phyloP scores from a whole-genome alignment of 768 basidiomycete species.

The Phaeotremella skinneri region DNA sequence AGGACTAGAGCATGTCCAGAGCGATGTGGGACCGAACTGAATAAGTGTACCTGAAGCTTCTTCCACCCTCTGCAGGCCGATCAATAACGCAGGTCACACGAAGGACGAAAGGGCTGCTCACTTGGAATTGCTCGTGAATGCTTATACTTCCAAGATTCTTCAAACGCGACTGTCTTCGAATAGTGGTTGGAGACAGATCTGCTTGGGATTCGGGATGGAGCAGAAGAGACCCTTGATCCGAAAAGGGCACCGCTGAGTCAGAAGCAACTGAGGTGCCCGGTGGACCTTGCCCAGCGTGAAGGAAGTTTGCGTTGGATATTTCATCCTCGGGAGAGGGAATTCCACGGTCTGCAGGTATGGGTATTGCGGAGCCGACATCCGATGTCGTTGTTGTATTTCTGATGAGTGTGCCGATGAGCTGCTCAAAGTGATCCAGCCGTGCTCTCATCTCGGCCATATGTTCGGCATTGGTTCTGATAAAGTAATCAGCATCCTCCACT shows the following conservation, averaged over 20 bases:
- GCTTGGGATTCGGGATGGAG: not conserved
- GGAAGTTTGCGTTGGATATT: not conserved
- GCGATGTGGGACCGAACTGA: conserved; percentile 25
- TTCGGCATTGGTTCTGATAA: conserved; percentile 18
- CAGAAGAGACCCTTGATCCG: not conserved
- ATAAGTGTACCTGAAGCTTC: conserved; percentile 20
- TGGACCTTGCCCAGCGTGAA: not conserved
- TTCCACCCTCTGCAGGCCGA: conserved; percentile 15
- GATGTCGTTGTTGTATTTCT: not conserved
- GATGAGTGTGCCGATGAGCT: conserved; percentile 16
- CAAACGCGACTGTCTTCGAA: conserved; percentile 2
- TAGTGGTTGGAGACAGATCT: not conserved
- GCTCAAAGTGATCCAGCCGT: conserved; percentile 26
- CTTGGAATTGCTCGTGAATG: conserved; percentile 18
- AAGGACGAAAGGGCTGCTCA: not conserved
- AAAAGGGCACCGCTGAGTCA: not conserved
- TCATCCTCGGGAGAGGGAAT: no score
- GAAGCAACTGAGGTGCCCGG: not conserved
- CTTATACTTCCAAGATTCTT: conserved; percentile 8
- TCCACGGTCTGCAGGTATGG: not conserved
- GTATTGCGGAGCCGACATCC: no score
- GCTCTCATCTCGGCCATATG: conserved; percentile 21
- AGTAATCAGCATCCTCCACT: not conserved
- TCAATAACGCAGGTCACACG: conserved; percentile 1
- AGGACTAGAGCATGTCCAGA: conserved; percentile 21